These are phyloP conservation scores for Trichophyton equinum DNA, from an alignment of 2,329 filamentous ascomycete genomes.

Conservation along the genomic window DNA sequence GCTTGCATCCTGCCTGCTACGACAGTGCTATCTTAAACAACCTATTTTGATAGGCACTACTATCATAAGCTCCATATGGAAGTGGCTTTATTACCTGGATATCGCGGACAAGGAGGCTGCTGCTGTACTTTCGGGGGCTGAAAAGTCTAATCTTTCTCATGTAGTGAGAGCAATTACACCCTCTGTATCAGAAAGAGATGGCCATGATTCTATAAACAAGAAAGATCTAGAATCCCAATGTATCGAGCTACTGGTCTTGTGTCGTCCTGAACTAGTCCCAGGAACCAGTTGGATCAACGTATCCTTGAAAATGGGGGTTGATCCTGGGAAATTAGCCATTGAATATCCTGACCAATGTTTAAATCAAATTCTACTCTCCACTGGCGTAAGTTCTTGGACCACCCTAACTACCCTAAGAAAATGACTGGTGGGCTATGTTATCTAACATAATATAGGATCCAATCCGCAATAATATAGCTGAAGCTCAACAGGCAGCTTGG, in stretches of 20 bases:
- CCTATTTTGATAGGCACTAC: slow-evolving; percentile 48
- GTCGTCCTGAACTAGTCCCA: slow-evolving; percentile 64
- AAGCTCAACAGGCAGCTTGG: slow-evolving; percentile 56
- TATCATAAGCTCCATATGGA: slow-evolving; percentile 64
- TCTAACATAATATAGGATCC: slow-evolving; percentile 18
- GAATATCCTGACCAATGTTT: slow-evolving; percentile 54
- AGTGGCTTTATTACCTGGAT: slow-evolving; percentile 58
- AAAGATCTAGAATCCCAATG: slow-evolving; percentile 55
- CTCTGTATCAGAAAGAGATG: slow-evolving; percentile 19
- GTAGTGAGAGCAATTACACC: slow-evolving; percentile 38
- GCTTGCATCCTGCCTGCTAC: slow-evolving; percentile 49
- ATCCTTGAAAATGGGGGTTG: slow-evolving; percentile 64
- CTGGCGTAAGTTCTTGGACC: slow-evolving; percentile 39
- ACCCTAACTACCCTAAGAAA: slow-evolving; percentile 17
- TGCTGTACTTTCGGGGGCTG: slow-evolving; percentile 52
- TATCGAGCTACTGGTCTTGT: slow-evolving; percentile 63
- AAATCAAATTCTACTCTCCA: slow-evolving; percentile 48
- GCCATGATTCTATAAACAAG: slow-evolving; percentile 20
- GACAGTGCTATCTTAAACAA: slow-evolving; percentile 49
- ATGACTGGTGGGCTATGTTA: not conserved
- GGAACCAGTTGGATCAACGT: slow-evolving; percentile 77
- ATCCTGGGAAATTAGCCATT: slow-evolving; percentile 66
- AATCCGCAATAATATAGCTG: slow-evolving; percentile 24
- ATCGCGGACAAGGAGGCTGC: slow-evolving; percentile 66
- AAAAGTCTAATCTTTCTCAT: slow-evolving; percentile 49